phyloP scores from a whole-genome alignment of 164 flowering plant species.

The Annona squamosa region DNA sequence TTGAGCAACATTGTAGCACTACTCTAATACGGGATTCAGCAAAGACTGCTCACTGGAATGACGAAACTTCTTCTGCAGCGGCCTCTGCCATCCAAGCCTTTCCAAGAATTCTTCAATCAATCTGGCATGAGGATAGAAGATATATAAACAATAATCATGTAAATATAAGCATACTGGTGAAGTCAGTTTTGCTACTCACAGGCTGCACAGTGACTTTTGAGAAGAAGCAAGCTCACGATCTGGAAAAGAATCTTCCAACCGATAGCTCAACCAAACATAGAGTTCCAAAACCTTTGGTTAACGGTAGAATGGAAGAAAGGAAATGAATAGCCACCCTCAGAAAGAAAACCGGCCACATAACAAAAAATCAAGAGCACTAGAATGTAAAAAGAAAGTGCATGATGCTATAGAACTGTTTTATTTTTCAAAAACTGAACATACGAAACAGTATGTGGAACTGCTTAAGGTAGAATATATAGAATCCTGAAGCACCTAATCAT shows the following conservation, averaged over 20 bases:
- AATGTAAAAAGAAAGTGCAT: no score
- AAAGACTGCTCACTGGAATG: neutral
- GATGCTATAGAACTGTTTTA: no score
- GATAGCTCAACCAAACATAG: conserved; percentile 94
- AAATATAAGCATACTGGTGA: neutral
- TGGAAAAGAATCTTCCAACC: conserved; percentile 80
- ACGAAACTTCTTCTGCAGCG: conserved; percentile 22
- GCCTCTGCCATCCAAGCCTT: conserved; percentile 55
- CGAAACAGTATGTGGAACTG: no score
- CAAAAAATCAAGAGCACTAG: neutral
- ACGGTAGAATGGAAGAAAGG: conserved; percentile 1
- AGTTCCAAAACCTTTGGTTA: conserved; percentile 74
- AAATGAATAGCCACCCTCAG: neutral
- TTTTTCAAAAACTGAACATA: no score
- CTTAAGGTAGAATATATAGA: no score
- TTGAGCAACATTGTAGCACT: neutral
- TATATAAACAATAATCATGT: neutral
- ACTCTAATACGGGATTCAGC: neutral
- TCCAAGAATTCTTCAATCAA: conserved; percentile 86
- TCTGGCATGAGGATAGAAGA: conserved; percentile 26
- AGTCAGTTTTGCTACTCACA: conserved; percentile 37
- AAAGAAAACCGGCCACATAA: neutral
- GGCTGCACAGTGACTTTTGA: conserved; percentile 77
- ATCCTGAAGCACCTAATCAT: no score
- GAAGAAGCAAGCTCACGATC: conserved; percentile 79